A percentile compares a stretch with the other conserved stretches of the same genome.
phyloP scores from a whole-genome alignment of 2,329 filamentous ascomycete species.

The Scedosporium dehoogii region DNA sequence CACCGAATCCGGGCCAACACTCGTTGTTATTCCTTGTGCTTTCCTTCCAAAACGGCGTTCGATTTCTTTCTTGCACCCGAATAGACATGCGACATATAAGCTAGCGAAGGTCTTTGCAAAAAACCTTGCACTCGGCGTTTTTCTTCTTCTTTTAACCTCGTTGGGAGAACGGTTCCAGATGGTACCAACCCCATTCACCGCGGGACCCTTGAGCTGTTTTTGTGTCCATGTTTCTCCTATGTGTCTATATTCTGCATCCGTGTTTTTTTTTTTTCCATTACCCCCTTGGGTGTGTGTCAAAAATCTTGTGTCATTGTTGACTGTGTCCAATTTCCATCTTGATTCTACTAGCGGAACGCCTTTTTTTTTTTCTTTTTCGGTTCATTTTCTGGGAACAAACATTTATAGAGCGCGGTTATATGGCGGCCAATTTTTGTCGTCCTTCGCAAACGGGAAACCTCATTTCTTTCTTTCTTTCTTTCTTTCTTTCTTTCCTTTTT shows the following conservation, averaged over 20 bases:
- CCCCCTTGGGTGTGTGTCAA: background rate
- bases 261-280: constrained; percentile 1
- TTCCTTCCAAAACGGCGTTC: background rate
- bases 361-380: background rate
- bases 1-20: background rate
- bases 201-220: background rate
- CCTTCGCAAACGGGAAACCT: background rate
- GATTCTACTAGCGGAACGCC: background rate
- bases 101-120: background rate
- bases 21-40: background rate
- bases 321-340: background rate
- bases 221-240: background rate
- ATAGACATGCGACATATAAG: background rate
- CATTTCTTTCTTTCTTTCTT: background rate
- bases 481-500: background rate
- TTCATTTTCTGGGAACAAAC: background rate
- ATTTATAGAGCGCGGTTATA: background rate
- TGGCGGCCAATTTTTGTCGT: too few species aligned
- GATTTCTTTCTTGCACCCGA: background rate
- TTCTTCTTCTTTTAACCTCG: background rate
- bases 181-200: background rate
- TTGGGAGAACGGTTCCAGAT: background rate
- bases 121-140: background rate
- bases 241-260: background rate
- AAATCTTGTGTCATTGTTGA: background rate